Percentiles rank a stretch among this genome's conserved stretches.
Evolutionary conservation across 1,284 basidiomycete species (phyloP).

Genomic region (Puccinia horiana): DNA sequence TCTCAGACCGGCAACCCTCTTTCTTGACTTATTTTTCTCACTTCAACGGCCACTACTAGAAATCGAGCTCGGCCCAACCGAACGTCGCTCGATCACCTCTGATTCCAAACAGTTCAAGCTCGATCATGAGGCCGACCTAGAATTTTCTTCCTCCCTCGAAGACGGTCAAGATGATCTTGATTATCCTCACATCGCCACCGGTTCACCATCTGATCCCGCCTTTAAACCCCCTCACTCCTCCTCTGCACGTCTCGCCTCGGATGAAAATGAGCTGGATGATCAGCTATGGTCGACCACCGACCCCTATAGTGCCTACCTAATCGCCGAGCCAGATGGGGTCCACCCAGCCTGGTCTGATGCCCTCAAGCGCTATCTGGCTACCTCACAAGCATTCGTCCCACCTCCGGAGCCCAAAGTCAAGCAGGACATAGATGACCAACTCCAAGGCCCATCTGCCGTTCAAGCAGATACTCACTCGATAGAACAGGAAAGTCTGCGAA

Average conservation of each 20-base stretch:
- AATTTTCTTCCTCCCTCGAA: not conserved
- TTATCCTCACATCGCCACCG: conserved; percentile 9
- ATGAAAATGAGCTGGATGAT: conserved; percentile 27
- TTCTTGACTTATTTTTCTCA: conserved; percentile 38
- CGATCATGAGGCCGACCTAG: not conserved
- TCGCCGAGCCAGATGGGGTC: conserved; percentile 37
- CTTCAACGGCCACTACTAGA: conserved; percentile 37
- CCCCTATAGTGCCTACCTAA: conserved; percentile 22
- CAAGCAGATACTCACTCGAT: not conserved
- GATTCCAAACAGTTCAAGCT: conserved; percentile 6
- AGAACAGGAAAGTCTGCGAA: not conserved
- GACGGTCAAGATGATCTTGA: not conserved
- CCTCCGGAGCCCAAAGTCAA: conserved; percentile 4
- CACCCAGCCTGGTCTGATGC: conserved; percentile 33
- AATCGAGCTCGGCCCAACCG: conserved; percentile 16
- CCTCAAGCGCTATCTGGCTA: conserved; percentile 35
- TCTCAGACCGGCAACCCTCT: conserved; percentile 22
- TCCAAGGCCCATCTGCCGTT: not conserved
- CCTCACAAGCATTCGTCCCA: conserved; percentile 30
- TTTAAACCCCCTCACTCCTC: conserved; percentile 30
- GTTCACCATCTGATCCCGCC: conserved; percentile 42
- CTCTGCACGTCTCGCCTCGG: not conserved
- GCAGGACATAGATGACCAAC: not conserved
- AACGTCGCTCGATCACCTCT: conserved; percentile 37
- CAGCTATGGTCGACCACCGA: conserved; percentile 25